A percentile compares a stretch with the other conserved stretches of the same genome.
These are phyloP conservation scores for Cyberlindnera mrakii DNA, from an alignment of 805 yeast genomes.

Conservation along the genomic window DNA sequence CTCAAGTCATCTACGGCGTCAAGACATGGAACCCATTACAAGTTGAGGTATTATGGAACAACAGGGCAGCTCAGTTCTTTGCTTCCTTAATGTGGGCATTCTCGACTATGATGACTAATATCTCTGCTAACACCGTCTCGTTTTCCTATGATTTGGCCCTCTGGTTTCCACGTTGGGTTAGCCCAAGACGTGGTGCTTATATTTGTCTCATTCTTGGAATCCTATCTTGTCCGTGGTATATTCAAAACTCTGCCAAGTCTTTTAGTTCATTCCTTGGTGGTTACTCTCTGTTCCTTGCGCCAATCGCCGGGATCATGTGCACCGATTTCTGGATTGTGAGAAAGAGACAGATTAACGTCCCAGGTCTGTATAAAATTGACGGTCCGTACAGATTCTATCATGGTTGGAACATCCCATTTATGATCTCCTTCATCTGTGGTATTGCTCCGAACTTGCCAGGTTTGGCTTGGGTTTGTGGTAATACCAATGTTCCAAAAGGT, in stretches of 20 bases:
- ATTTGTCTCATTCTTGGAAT: constrained; percentile 64
- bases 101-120: constrained; percentile 55
- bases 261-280: constrained; percentile 75
- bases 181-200: constrained; percentile 55
- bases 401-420: constrained; percentile 79
- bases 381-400: constrained; percentile 47
- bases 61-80: constrained; percentile 22
- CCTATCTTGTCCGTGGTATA: constrained; percentile 74
- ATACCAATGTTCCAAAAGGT: constrained; percentile 59
- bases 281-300: constrained; percentile 70
- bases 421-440: constrained; percentile 48
- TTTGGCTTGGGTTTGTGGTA: constrained; percentile 47
- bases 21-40: constrained; percentile 39
- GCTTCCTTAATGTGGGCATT: constrained; percentile 19
- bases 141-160: constrained; percentile 55
- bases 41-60: constrained; percentile 30
- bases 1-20: constrained; percentile 31
- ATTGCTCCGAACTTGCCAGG: constrained; percentile 35
- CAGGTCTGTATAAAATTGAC: constrained; percentile 51
- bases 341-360: constrained; percentile 56
- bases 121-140: constrained; percentile 59
- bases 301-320: constrained; percentile 68
- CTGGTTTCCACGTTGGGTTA: constrained; percentile 51
- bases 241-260: constrained; percentile 45
- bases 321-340: constrained; percentile 57